Evolutionary conservation across 768 basidiomycete genomes (phyloP).

Genomic region (Termitomyces sp.): DNA sequence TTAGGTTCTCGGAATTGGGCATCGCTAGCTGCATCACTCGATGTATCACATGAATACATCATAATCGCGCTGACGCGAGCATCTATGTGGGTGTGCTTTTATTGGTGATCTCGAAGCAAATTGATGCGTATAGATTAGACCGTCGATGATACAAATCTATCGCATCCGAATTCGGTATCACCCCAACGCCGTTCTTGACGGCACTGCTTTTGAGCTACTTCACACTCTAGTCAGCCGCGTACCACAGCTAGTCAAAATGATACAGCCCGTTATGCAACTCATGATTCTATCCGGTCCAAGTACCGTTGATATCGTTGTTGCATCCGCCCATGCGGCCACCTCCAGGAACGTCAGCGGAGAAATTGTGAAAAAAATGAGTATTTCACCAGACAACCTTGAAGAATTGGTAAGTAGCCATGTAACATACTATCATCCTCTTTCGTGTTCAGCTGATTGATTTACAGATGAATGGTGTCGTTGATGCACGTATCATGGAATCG

Average conservation of each 20-base stretch:
- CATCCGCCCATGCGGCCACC: slow-evolving; percentile 6
- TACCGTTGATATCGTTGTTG: slow-evolving; percentile 26
- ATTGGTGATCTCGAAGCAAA: background rate
- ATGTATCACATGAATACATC: slow-evolving; percentile 10
- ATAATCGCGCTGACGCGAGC: slow-evolving; percentile 21
- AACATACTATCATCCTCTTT: background rate
- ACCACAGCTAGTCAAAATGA: slow-evolving; percentile 24
- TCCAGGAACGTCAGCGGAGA: slow-evolving; percentile 1
- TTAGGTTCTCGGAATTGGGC: slow-evolving; percentile 11
- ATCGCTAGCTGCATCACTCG: slow-evolving; percentile 6
- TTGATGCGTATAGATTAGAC: slow-evolving; percentile 8
- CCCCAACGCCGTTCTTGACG: background rate
- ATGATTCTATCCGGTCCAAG: slow-evolving; percentile 24
- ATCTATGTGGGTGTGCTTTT: slow-evolving; percentile 15
- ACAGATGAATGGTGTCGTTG: slow-evolving; percentile 37
- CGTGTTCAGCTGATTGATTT: background rate
- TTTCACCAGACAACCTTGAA: slow-evolving; percentile 21
- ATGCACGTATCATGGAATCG: slow-evolving; percentile 37
- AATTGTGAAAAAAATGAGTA: background rate
- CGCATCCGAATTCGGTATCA: slow-evolving; percentile 2
- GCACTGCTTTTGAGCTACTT: slow-evolving; percentile 13
- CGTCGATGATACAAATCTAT: slow-evolving; percentile 7
- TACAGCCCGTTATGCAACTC: slow-evolving; percentile 26
- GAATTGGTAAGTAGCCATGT: slow-evolving; percentile 23
- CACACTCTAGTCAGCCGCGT: slow-evolving; percentile 14